phyloP scores from a whole-genome alignment of 108 stramenopile genomes.

The Fragilariopsis cylindrus region DNA sequence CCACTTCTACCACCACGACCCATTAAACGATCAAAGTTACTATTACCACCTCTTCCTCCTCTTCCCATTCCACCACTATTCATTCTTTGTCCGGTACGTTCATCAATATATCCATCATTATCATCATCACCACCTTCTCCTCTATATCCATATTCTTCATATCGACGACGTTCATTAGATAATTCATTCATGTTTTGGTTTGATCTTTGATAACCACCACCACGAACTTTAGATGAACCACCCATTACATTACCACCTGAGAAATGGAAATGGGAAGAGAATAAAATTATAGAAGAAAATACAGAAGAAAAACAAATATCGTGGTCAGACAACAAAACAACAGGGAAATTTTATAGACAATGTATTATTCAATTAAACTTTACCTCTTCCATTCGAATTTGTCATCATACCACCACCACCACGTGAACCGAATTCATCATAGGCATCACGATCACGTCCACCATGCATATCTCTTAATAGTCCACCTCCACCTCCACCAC shows the following conservation, averaged over 20 bases:
- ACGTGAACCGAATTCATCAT: slow-evolving; percentile 15
- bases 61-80: not conserved
- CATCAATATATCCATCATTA: not conserved
- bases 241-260: slow-evolving; percentile 4
- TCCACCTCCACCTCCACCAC: not conserved
- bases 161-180: slow-evolving; percentile 7
- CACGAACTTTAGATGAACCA: slow-evolving; percentile 1
- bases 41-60: not conserved
- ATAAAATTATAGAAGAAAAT: too few species aligned
- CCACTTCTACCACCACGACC: not conserved
- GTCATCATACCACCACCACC: not conserved
- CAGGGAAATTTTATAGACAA: too few species aligned
- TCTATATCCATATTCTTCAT: slow-evolving; percentile 6
- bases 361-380: too few species aligned
- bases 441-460: not conserved
- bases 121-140: not conserved
- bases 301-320: too few species aligned
- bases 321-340: too few species aligned
- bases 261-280: too few species aligned
- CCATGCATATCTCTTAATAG: slow-evolving; percentile 3
- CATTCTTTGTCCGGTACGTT: not conserved
- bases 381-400: too few species aligned
- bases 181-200: slow-evolving; percentile 3
- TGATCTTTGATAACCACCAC: not conserved
- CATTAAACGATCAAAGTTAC: not conserved